Evolutionary conservation across 352 stramenopile genomes (phyloP).

Genomic region (Nothophytophthora sp.): DNA sequence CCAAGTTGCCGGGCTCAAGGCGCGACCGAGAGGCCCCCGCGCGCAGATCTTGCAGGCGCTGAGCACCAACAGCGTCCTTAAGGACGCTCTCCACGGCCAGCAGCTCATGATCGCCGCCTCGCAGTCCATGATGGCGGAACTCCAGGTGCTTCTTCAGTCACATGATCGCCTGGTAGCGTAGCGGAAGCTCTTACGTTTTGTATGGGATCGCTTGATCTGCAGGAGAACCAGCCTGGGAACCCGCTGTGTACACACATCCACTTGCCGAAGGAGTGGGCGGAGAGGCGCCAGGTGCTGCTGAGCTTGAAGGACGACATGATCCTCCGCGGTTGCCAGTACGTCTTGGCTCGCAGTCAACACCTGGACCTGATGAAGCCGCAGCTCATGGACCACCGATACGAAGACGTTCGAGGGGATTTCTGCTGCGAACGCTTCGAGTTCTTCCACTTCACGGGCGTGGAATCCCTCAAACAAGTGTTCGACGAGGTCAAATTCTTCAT

Average conservation of each 20-base stretch:
- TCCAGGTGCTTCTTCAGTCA: background rate
- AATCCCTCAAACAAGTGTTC: constrained; percentile 31
- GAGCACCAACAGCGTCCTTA: constrained; percentile 22
- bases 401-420: constrained; percentile 25
- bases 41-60: constrained; percentile 19
- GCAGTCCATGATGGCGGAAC: constrained; percentile 23
- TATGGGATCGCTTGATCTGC: background rate
- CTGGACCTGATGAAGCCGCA: constrained; percentile 12
- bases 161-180: background rate
- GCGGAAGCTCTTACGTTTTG: background rate
- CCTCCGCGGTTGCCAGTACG: constrained; percentile 8
- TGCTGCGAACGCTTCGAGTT: constrained; percentile 46
- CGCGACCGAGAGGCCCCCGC: constrained; percentile 14
- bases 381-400: constrained; percentile 13
- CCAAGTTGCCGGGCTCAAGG: constrained; percentile 14
- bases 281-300: constrained; percentile 18
- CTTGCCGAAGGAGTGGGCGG: constrained; percentile 1
- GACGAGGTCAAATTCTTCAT: constrained; percentile 36
- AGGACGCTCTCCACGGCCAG: constrained; percentile 21
- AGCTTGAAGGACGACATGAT: constrained; percentile 13
- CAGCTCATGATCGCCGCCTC: constrained; percentile 12
- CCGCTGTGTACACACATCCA: background rate
- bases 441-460: constrained; percentile 18
- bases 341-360: constrained; percentile 6
- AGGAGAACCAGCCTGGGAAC: background rate